Conservation (phyloP, 306 rosid genomes). For the Cucurbita moschata region DNA sequence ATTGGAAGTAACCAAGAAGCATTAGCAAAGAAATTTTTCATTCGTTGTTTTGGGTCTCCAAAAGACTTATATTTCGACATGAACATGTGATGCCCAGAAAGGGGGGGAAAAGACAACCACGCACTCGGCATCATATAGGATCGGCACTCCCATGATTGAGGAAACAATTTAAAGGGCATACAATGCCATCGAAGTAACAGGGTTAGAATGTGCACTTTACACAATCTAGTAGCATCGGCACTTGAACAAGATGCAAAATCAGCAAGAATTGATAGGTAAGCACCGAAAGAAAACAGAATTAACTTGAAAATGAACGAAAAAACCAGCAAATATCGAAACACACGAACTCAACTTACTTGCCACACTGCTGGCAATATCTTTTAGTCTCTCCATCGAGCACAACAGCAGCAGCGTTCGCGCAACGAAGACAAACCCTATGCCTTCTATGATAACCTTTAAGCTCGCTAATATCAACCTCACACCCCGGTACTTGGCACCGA, state of each 20-base stretch:
- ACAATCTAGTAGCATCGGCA: neutral
- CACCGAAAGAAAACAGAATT: neutral
- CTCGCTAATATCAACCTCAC: slow-evolving; percentile 64
- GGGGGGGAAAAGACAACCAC: neutral
- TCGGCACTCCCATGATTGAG: neutral
- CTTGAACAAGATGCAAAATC: neutral
- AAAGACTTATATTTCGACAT: neutral
- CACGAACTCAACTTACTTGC: slow-evolving; percentile 44
- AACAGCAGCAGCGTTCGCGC: slow-evolving; percentile 64
- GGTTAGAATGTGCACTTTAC: neutral
- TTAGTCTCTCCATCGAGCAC: slow-evolving; percentile 41
- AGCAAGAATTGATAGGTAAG: neutral
- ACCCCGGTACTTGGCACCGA: slow-evolving; percentile 78
- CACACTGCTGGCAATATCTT: slow-evolving; percentile 97
- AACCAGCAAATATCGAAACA: neutral
- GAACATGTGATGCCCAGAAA: neutral
- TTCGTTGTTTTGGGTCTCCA: neutral
- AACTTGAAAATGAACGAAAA: neutral
- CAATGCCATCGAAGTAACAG: neutral
- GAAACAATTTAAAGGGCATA: neutral
- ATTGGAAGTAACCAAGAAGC: neutral
- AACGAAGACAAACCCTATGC: slow-evolving; percentile 76
- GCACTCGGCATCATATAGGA: neutral
- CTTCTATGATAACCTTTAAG: slow-evolving; percentile 85
- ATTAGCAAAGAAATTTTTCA: neutral